A percentile compares a stretch with the other conserved stretches of the same genome.
These are phyloP conservation scores for Eucommia ulmoides DNA, from an alignment of 257 asterid species.

Conservation along the genomic window DNA sequence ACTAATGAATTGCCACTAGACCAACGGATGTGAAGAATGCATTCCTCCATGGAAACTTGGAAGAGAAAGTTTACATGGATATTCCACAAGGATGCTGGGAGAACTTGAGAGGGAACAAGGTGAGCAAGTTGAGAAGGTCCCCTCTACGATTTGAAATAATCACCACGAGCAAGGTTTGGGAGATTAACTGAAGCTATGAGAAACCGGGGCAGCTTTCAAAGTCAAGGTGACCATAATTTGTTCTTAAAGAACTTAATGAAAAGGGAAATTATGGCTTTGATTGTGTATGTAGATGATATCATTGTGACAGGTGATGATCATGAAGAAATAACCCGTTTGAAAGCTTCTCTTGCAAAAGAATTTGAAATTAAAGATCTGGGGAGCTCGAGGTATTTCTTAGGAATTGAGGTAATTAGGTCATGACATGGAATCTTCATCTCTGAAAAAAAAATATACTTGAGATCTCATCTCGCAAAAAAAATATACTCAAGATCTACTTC, in stretches of 20 bases:
- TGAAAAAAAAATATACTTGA: background rate
- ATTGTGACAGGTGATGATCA: background rate
- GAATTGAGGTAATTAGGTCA: background rate
- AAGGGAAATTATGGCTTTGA: background rate
- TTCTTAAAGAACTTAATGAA: background rate
- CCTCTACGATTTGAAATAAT: background rate
- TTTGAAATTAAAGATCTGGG: background rate
- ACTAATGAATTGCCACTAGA: background rate
- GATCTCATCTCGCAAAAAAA: too few species aligned
- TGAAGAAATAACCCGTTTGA: background rate
- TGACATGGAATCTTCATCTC: background rate
- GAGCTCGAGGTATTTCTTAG: background rate
- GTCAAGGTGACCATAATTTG: background rate
- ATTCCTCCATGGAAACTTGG: background rate
- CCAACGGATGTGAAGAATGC: background rate
- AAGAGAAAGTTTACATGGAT: background rate
- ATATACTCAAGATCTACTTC: too few species aligned
- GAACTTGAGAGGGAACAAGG: background rate
- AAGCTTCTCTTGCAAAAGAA: background rate
- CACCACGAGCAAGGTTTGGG: background rate
- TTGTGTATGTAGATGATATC: background rate
- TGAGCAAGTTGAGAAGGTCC: background rate
- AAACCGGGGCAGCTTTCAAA: background rate
- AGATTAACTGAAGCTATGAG: background rate
- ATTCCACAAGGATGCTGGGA: background rate